Evolutionary conservation across 2,329 filamentous ascomycete species (phyloP), one percentile per base, ranked within the genome.

Genomic region (Colletotrichum plurivorum): DNA sequence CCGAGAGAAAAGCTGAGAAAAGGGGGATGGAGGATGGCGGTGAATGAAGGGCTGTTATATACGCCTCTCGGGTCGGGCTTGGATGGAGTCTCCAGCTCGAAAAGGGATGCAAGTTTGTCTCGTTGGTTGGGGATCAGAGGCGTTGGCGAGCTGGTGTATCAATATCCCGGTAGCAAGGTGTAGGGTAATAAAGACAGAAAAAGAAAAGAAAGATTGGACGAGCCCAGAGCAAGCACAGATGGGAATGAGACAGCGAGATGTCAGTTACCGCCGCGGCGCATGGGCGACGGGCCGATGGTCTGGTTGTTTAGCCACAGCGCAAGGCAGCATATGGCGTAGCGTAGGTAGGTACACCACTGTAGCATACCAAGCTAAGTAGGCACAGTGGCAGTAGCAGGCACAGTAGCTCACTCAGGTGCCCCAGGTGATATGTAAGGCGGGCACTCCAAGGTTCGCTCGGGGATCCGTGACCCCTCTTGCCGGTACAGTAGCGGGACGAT

Each of bases 201-300:
- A 69, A 61, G 63, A 61, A 69, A 69, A 66, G 67, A 67, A 56
- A 61, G 67, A 69, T 69, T 69, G 67, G 67, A 56, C 67, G 67
- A 69, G 55, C 36, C 51, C 55, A 69, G 62, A 64, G 64, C 39
- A 61, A 67, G 67, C 62, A 69, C 55, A 61, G 62, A 61, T 69
- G 49, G 56, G 31, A 56, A 61, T 67, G 67, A 69, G 67, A 69
- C 67, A 69, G 61, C 67, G 55, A 69, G 45, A 69, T 69, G 67
- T 69, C 67, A 69, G 67, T 69, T 66, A 60, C 67, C 67, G 67
- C 63, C 56, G 46, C 67, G 56, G 62, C 63, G 56, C 67, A 69
- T 69, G 62, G 60, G 45, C 62, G 67, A 27, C 55, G 67, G 67
- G 67, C 62, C 63, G 67, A 22, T 49, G 46, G 8, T n/a, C 8